Base-by-base conservation (phyloP, 2,329 filamentous ascomycete genomes). In the Pezicula carpinea region DNA sequence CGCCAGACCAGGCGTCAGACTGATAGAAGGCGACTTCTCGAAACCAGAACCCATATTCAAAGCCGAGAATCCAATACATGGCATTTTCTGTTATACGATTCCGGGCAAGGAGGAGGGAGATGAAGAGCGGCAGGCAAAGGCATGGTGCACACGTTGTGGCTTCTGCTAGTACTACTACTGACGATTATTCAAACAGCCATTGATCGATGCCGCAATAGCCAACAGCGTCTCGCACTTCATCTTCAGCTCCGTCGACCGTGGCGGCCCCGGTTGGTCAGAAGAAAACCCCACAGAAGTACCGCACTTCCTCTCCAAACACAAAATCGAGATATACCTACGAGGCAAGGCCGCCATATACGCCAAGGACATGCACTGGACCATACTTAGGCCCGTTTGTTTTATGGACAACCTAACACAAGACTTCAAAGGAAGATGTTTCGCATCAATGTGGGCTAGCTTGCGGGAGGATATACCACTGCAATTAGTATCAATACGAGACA, bases 191-290 rank as follows among this genome's bases (percentile, higher is more conserved):
- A 8, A 23, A 13, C 18, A 40, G 38, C 69, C 65, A 0, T 63
- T 87, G 4, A 68, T 84, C 42, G 76, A 83, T 48, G 76, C 71
- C 68, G 77, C 7, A 56, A 83, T 56, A 70, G 72, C 36, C 60
- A 74, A 38, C 68, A 70, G 67, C 17, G 77, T 85, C 33, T 66
- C 72, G 47, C 74, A 80, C 58, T 83, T 86, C 55, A 74, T 87
- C 31, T 85, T 83, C 65, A 75, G 71, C 23, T 79, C 74, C 40
- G 79, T 84, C 17, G 83, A 86, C 50, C 78, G 82, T 32, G 79
- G 80, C 41, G 80, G 81, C 39, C 14, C 35, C 6, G 60, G 59
- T 3, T 70, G 69, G 34, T 70, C 68, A 49, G 67, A 71, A 38
- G 69, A 68, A 7, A 68, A 69, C 47, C 67, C 72, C 0, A 80